A percentile compares a stretch with the other conserved stretches of the same genome.
Evolutionary conservation across 441 rosid species (phyloP).

Genomic region (Rhodomyrtus psidioides): DNA sequence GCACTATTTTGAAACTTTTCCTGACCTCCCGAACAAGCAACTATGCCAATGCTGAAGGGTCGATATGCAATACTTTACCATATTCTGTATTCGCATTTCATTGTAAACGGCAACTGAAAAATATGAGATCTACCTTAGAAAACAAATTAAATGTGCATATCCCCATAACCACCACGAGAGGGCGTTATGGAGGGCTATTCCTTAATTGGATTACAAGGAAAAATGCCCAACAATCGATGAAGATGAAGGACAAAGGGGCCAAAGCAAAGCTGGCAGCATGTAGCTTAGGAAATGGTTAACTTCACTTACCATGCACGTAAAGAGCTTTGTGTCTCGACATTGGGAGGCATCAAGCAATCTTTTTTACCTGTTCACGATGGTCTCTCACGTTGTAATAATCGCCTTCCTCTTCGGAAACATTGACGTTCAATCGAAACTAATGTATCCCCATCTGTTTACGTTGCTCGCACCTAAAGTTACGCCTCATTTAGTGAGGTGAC

Average conservation of each 20-base stretch:
- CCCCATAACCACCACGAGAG: background rate
- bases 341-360: conserved; percentile 27
- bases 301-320: conserved; percentile 46
- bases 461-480: background rate
- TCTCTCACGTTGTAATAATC: background rate
- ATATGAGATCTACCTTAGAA: background rate
- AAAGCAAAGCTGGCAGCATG: background rate
- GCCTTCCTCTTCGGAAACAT: background rate
- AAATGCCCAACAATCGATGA: background rate
- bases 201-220: background rate
- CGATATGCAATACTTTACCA: background rate
- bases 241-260: background rate
- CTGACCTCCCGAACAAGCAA: background rate
- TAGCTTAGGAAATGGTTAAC: conserved; percentile 3
- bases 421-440: background rate
- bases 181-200: background rate
- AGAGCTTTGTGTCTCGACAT: conserved; percentile 18
- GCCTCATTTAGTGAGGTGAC: background rate
- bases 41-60: too few relatives aligned
- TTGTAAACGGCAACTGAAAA: background rate
- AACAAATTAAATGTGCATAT: background rate
- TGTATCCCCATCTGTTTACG: background rate
- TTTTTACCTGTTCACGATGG: conserved; percentile 1
- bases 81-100: background rate
- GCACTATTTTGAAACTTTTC: too few relatives aligned